Percentiles rank a stretch among this genome's conserved stretches.
phyloP scores from a whole-genome alignment of 2,329 filamentous ascomycete genomes.

The Penicillium psychrosexuale region DNA sequence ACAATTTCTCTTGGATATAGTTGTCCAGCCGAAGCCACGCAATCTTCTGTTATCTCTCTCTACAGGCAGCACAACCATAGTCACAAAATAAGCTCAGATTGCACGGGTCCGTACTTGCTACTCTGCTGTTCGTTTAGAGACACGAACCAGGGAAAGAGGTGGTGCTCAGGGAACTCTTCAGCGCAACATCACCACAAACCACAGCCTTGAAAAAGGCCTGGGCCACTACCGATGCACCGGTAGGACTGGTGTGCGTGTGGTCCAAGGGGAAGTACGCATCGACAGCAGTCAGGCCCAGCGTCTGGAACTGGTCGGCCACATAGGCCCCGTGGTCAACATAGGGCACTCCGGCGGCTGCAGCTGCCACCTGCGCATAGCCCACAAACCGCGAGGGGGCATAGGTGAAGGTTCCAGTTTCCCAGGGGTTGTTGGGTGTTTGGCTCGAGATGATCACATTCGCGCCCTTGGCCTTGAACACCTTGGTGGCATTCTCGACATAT shows the following conservation, averaged over 20 bases:
- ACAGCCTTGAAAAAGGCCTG: slow-evolving; percentile 59
- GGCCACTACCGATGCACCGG: slow-evolving; percentile 55
- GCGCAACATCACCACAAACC: slow-evolving; percentile 47
- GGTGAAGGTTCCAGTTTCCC: slow-evolving; percentile 55
- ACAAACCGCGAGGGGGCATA: slow-evolving; percentile 55
- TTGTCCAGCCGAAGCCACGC: neutral
- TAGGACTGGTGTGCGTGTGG: slow-evolving; percentile 60
- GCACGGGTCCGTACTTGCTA: neutral
- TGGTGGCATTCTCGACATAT: slow-evolving; percentile 59
- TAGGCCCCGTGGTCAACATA: slow-evolving; percentile 63
- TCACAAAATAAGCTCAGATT: neutral
- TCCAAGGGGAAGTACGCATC: slow-evolving; percentile 57
- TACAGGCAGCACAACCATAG: neutral
- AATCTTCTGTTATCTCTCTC: neutral
- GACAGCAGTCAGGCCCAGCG: slow-evolving; percentile 50
- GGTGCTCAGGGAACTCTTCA: slow-evolving; percentile 39
- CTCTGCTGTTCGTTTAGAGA: slow-evolving; percentile 15
- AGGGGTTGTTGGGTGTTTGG: slow-evolving; percentile 62
- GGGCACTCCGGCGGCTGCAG: slow-evolving; percentile 45
- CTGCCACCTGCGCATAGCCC: slow-evolving; percentile 52
- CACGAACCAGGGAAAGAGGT: slow-evolving; percentile 29
- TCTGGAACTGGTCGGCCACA: slow-evolving; percentile 52
- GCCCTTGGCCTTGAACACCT: slow-evolving; percentile 54
- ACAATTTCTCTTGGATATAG: neutral
- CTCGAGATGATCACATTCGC: slow-evolving; percentile 59